These are phyloP conservation scores for Wickerhamomyces rabaulensis DNA, from an alignment of 805 yeast species.

Conservation along the genomic window DNA sequence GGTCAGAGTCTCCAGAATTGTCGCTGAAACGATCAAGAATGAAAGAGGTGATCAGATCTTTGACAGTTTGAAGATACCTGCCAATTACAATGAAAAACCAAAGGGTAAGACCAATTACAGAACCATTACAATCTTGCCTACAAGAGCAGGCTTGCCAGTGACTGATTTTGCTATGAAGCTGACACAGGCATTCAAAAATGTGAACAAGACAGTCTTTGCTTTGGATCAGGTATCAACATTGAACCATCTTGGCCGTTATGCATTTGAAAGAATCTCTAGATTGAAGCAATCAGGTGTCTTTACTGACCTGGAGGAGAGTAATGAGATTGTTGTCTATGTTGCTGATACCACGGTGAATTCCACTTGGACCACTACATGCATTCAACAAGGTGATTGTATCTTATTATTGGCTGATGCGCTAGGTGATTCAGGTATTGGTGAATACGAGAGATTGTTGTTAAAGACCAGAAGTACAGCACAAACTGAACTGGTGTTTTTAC, in stretches of 20 bases:
- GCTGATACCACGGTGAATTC: slow-evolving; percentile 83
- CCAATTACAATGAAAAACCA: slow-evolving; percentile 19
- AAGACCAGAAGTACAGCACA: slow-evolving; percentile 79
- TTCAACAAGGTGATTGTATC: slow-evolving; percentile 94
- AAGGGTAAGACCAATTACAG: slow-evolving; percentile 48
- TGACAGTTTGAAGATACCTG: slow-evolving; percentile 25
- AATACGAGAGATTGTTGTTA: slow-evolving; percentile 71
- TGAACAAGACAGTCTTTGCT: slow-evolving; percentile 69
- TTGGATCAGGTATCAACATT: slow-evolving; percentile 81
- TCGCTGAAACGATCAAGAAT: slow-evolving; percentile 53
- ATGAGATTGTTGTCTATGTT: slow-evolving; percentile 82
- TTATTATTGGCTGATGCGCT: slow-evolving; percentile 81
- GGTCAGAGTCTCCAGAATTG: slow-evolving; percentile 83
- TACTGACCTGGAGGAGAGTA: slow-evolving; percentile 85
- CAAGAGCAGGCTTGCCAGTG: slow-evolving; percentile 78
- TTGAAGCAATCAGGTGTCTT: slow-evolving; percentile 84
- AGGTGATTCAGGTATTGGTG: slow-evolving; percentile 71
- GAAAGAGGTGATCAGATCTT: slow-evolving; percentile 8
- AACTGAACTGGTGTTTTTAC: slow-evolving; percentile 80
- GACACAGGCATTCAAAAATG: slow-evolving; percentile 62
- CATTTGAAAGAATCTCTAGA: slow-evolving; percentile 84
- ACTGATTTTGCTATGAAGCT: slow-evolving; percentile 75
- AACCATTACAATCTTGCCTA: slow-evolving; percentile 82
- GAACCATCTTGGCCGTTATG: slow-evolving; percentile 81
- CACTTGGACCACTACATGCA: slow-evolving; percentile 88